phyloP scores from a whole-genome alignment of 1,284 basidiomycete species.

The Austroboletus rostrupii region DNA sequence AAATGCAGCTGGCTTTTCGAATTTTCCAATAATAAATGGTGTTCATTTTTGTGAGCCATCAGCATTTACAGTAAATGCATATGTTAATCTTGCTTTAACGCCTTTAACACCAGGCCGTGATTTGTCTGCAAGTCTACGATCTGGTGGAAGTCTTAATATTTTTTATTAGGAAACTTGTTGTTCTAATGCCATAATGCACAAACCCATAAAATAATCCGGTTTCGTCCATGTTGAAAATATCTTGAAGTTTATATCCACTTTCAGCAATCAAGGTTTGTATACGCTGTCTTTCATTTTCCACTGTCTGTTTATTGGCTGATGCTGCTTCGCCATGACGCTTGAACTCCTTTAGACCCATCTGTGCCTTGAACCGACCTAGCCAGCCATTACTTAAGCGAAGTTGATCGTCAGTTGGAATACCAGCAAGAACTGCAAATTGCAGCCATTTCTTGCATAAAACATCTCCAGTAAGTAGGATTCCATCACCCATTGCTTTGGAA shows the following conservation, averaged over 20 bases:
- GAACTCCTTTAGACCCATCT: neutral
- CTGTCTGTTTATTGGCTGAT: neutral
- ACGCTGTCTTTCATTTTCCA: neutral
- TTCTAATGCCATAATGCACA: neutral
- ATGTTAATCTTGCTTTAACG: constrained; percentile 9
- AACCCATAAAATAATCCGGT: neutral
- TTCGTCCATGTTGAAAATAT: neutral
- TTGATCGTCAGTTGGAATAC: neutral
- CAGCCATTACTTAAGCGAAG: neutral
- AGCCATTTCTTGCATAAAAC: neutral
- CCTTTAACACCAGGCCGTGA: neutral
- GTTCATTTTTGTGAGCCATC: constrained; percentile 18
- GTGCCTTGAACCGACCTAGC: neutral
- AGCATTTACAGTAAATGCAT: constrained; percentile 20
- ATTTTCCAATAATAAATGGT: constrained; percentile 25
- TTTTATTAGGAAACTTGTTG: too few relatives aligned
- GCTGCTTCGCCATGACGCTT: neutral
- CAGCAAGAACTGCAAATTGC: neutral
- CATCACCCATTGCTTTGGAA: neutral
- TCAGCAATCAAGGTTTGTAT: neutral
- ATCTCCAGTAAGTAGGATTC: neutral
- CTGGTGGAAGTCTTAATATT: constrained; percentile 1
- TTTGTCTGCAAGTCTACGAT: neutral
- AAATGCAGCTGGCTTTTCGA: constrained; percentile 18
- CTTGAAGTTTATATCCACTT: neutral